Evolutionary conservation across 2,329 filamentous ascomycete genomes (phyloP).

Genomic region (Colletotrichum limetticola): DNA sequence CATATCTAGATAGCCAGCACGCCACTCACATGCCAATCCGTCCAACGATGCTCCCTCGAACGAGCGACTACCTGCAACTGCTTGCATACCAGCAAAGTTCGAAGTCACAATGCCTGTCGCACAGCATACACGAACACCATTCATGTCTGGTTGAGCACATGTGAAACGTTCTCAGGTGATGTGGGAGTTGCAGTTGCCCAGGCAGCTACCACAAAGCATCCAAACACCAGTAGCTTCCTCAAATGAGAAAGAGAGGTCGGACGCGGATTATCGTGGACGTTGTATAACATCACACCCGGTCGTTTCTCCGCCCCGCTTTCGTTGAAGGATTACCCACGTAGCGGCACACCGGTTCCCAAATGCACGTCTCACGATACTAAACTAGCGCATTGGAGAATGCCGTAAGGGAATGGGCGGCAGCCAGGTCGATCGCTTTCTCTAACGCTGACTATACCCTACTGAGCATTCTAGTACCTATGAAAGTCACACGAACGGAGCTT

Average conservation of each 20-base stretch:
- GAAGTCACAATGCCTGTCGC: not conserved
- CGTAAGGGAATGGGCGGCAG: not conserved
- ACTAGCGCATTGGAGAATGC: not conserved
- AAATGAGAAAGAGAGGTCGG: not conserved
- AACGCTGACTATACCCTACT: not conserved
- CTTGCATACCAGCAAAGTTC: not conserved
- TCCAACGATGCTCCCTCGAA: not conserved
- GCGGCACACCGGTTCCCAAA: not conserved
- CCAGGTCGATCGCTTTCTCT: not conserved
- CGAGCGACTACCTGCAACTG: not conserved
- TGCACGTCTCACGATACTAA: not conserved
- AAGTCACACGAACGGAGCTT: conserved; percentile 1
- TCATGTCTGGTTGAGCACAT: not conserved
- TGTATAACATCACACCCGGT: not conserved
- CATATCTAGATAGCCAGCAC: not conserved
- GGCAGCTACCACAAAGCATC: not conserved
- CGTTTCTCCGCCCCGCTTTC: not conserved
- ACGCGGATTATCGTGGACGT: not conserved
- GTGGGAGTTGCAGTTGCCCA: not conserved
- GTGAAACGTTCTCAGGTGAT: not conserved
- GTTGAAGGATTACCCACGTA: not conserved
- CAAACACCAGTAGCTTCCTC: not conserved
- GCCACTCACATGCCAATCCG: not conserved
- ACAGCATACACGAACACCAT: not conserved
- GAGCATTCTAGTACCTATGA: not conserved